Evolutionary conservation across 208 protist species (phyloP), one percentile per base, ranked within the genome.

Genomic region (Herpetomonas samuelpessoai): DNA sequence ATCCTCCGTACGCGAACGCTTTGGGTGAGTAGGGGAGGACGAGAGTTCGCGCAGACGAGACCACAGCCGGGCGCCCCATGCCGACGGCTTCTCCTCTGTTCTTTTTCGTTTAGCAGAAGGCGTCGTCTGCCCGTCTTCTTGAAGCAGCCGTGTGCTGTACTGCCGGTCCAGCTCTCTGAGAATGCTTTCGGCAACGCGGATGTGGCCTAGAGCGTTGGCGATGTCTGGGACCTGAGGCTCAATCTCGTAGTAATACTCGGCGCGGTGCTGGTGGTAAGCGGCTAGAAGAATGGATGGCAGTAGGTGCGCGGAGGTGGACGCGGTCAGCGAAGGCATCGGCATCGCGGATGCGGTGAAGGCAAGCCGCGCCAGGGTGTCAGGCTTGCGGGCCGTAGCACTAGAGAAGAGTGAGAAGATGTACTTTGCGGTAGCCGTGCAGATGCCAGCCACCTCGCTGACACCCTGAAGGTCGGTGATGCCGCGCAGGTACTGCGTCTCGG

Each of bases 361-460:
- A 4, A 92, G 63, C 49, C 60, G 68, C 14, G 79, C 78, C 47
- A 92, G 73, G n/a, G 70, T 59, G 46, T 86, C 71, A 14, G 72
- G 72, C 53, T 77, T 79, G 64, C 71, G 60, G 21, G 76, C 57
- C 3, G 71, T 62, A 21, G 78, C 62, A 26, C 59, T 65, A 26
- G 76, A 86, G 48, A 73, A 75, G 39, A 81, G 68, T 16, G 81
- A 81, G 70, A 78, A 86, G 35, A 74, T 65, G 71, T 92, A 92
- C 64, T 92, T 92, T 4, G 85, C 74, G 45, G 74, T 57, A 0
- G 85, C 73, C 18, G 55, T 61, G 53, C 73, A 81, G 25, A 92
- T 26, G 25, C 57, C 19, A 10, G 67, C 68, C 50, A 82, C 48
- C 18, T 67, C 70, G 12, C 47, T 74, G 47, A 77, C 29, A 12